These are phyloP conservation scores for Hibiscus mutabilis DNA, from an alignment of 345 rosid genomes.

Conservation along the genomic window DNA sequence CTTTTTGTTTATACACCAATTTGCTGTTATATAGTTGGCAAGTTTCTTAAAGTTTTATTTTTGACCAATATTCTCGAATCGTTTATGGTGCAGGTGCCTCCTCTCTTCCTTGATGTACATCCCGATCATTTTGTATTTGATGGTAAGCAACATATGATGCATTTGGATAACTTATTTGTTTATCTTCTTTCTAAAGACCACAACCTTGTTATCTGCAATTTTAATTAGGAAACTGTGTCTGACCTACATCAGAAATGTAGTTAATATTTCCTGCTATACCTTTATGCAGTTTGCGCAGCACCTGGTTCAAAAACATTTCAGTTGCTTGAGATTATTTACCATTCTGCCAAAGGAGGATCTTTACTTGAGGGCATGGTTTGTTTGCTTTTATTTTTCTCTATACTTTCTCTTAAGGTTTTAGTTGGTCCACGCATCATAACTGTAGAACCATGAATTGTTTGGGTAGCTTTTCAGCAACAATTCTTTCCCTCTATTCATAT, in stretches of 20 bases:
- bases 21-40: background rate
- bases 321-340: slow-evolving; percentile 79
- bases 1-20: background rate
- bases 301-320: slow-evolving; percentile 99
- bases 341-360: slow-evolving; percentile 51
- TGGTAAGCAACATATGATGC: slow-evolving; percentile 45
- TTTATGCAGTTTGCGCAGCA: slow-evolving; percentile 82
- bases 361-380: slow-evolving; percentile 80
- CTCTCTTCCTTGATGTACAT: slow-evolving; percentile 79
- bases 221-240: background rate
- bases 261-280: slow-evolving; percentile 6
- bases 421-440: background rate
- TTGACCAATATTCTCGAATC: background rate
- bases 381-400: slow-evolving; percentile 10
- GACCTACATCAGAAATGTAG: background rate
- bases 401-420: slow-evolving; percentile 5
- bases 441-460: background rate
- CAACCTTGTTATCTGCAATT: background rate
- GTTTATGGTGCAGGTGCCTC: slow-evolving; percentile 61
- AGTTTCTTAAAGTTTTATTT: background rate
- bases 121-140: slow-evolving; percentile 81
- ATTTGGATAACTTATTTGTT: slow-evolving; percentile 5
- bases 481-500: slow-evolving; percentile 7
- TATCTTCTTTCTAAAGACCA: background rate
- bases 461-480: background rate